Base-by-base conservation (phyloP, 768 basidiomycete species). In the Boletus sensibilis region DNA sequence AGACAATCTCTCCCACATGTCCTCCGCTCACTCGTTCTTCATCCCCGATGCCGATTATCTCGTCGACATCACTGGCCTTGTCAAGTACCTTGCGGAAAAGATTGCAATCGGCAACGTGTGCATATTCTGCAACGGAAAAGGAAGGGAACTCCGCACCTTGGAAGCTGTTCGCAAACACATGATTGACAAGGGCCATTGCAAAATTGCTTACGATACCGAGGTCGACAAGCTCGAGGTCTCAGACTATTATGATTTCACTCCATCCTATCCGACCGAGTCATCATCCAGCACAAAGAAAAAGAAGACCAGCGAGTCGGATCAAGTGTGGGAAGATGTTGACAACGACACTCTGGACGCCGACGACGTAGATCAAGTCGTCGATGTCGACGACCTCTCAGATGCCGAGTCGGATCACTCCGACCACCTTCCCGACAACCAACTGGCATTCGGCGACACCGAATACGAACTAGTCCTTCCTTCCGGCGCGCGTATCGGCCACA, bases 171-270 rank as follows among this genome's bases (percentile, higher is more conserved):
- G 94, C 62, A 92, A 91, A 66, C 97, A 99, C 70, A 99, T 99
- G 97, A 58, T 84, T 39, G 95, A 95, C 78, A 98, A 98, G 75
- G 81, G 83, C 55, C 97, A 99, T 67, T 98, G 95, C 81, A 98
- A 97, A 75, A 85, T 99, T 60, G 89, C 92, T 0, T 98, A 96
- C 72, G 92, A 94, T 56, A 74, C 81, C 1, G 86, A 91, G 63
- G 68, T 76, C 38, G 93, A 98, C 67, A 82, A 86, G 40, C 82
- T 95, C 50, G 95, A 96, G 62, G 61, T 96, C 6, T 91, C 94
- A 0, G 95, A 98, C 62, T 98, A 79, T 68, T 99, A 98, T 75
- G 94, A 97, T 72, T 98, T 96, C 70, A 80, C 86, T 0, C 71
- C 78, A 1, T 92, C 90, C 12, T 96, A 96, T 67, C 89, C 90